Conservation (phyloP, 495 filamentous ascomycete species). For the Talaromyces wortmannii region DNA sequence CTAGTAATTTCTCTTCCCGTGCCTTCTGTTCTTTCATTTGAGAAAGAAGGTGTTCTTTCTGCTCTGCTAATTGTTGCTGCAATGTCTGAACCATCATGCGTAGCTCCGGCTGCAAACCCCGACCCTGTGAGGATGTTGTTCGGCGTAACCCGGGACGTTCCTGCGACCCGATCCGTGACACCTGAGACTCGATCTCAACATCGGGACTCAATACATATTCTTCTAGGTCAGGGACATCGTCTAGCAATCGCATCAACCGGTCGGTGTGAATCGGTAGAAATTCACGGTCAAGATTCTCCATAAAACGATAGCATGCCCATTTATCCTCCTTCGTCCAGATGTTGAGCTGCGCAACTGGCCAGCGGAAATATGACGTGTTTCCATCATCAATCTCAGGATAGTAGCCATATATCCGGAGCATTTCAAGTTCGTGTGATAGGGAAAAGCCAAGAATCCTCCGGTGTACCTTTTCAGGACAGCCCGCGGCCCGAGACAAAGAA, state of each 20-base stretch:
- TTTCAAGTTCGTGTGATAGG: slow-evolving; percentile 33
- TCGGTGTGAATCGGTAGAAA: slow-evolving; percentile 3
- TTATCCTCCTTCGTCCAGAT: neutral
- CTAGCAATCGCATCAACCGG: slow-evolving; percentile 2
- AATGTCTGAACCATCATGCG: neutral
- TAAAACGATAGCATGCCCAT: slow-evolving; percentile 3
- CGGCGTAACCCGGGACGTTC: neutral
- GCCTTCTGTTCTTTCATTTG: neutral
- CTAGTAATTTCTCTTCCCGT: neutral
- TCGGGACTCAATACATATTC: neutral
- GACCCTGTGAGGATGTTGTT: neutral
- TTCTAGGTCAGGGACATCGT: neutral
- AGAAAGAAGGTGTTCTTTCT: neutral
- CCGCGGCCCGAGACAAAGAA: slow-evolving; percentile 13
- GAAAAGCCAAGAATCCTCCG: slow-evolving; percentile 29
- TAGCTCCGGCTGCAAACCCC: neutral
- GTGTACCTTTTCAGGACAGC: slow-evolving; percentile 11
- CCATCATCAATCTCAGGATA: slow-evolving; percentile 15
- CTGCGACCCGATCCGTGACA: neutral
- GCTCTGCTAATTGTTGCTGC: slow-evolving; percentile 2
- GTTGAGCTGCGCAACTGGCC: neutral
- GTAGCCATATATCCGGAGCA: slow-evolving; percentile 18
- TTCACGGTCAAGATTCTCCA: neutral
- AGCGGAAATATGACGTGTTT: slow-evolving; percentile 11
- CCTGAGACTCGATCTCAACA: neutral